Conservation (phyloP, 2,329 filamentous ascomycete species). For the Moelleriella libera region DNA sequence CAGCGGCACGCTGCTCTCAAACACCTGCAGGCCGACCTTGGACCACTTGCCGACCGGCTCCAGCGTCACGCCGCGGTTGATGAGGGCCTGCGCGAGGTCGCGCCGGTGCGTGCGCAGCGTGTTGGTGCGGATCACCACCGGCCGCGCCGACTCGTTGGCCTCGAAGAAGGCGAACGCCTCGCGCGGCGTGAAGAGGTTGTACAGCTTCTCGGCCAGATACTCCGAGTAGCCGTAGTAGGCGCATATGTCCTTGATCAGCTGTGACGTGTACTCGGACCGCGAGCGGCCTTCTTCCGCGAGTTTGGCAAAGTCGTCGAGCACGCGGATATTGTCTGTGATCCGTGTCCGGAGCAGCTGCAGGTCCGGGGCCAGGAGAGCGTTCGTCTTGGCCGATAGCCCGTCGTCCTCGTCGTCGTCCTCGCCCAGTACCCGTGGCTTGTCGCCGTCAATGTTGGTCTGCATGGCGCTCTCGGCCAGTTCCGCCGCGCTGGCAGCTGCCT, state of each 20-base stretch:
- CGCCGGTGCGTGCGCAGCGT: slow-evolving; percentile 65
- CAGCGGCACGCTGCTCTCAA: slow-evolving; percentile 72
- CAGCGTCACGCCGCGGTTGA: slow-evolving; percentile 90
- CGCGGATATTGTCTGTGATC: slow-evolving; percentile 85
- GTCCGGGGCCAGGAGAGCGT: slow-evolving; percentile 66
- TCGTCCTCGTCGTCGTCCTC: slow-evolving; percentile 42
- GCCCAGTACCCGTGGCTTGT: slow-evolving; percentile 53
- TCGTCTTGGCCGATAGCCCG: slow-evolving; percentile 41
- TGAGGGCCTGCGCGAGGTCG: slow-evolving; percentile 82
- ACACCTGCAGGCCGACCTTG: slow-evolving; percentile 93
- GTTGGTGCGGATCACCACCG: slow-evolving; percentile 93
- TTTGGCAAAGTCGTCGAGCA: slow-evolving; percentile 77
- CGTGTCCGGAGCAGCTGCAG: slow-evolving; percentile 76
- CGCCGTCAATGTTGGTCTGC: slow-evolving; percentile 85
- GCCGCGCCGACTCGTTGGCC: slow-evolving; percentile 88
- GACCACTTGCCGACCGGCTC: slow-evolving; percentile 98
- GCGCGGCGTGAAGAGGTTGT: slow-evolving; percentile 78
- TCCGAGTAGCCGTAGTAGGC: slow-evolving; percentile 93
- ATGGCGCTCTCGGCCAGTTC: slow-evolving; percentile 76
- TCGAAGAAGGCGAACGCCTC: slow-evolving; percentile 98
- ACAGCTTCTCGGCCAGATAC: slow-evolving; percentile 91
- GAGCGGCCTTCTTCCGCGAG: slow-evolving; percentile 68
- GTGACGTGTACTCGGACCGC: slow-evolving; percentile 73
- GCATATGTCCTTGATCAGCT: slow-evolving; percentile 84
- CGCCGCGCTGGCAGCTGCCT: slow-evolving; percentile 69